phyloP scores from a whole-genome alignment of 805 yeast genomes.

The Phaffomyces antillensis region DNA sequence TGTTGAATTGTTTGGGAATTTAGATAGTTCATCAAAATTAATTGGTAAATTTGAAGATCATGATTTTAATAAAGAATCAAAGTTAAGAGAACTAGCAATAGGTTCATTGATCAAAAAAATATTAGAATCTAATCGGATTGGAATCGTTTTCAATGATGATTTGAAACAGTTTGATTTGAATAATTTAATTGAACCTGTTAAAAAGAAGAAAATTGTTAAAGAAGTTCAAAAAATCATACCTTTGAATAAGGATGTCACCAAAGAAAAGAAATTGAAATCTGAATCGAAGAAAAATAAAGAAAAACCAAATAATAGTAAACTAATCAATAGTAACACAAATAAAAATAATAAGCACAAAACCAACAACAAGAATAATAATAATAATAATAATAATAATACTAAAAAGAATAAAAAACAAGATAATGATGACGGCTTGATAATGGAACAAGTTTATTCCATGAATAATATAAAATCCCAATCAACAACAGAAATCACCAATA shows the following conservation, averaged over 20 bases:
- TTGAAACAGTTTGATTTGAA: slow-evolving; percentile 12
- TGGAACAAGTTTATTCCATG: not conserved
- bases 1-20: slow-evolving; percentile 11
- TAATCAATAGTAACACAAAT: not conserved
- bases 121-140: slow-evolving; percentile 23
- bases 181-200: slow-evolving; percentile 4
- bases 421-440: not conserved
- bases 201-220: slow-evolving; percentile 1
- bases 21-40: slow-evolving; percentile 12
- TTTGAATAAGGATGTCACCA: not conserved
- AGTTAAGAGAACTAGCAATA: slow-evolving; percentile 28
- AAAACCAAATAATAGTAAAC: not conserved
- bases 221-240: not conserved
- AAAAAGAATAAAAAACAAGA: not conserved
- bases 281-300: not conserved
- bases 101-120: slow-evolving; percentile 25
- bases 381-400: not conserved
- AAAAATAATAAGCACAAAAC: not conserved
- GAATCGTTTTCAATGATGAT: slow-evolving; percentile 22
- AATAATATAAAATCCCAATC: not conserved
- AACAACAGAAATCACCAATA: no score
- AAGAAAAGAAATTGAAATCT: not conserved
- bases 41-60: slow-evolving; percentile 22
- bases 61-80: slow-evolving; percentile 25
- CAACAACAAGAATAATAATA: not conserved